Conservation (phyloP, 2,329 filamentous ascomycete species). For the Cladophialophora immunda region DNA sequence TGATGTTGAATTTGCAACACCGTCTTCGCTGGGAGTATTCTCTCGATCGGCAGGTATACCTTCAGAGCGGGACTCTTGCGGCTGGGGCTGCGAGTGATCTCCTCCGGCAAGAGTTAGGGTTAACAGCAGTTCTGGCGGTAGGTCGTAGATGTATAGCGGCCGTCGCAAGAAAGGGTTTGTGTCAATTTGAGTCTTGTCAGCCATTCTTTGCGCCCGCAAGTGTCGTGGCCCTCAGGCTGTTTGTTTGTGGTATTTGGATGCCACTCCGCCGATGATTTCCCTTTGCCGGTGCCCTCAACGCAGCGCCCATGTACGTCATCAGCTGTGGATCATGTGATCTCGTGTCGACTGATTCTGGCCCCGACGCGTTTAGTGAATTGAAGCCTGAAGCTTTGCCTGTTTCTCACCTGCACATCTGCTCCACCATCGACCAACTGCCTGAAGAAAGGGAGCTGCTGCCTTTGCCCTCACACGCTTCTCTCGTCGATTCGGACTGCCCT, state of each 20-base stretch:
- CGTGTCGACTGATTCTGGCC: conserved; percentile 14
- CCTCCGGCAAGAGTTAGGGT: conserved; percentile 64
- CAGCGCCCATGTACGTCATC: neutral
- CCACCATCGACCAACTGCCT: neutral
- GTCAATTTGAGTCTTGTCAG: conserved; percentile 30
- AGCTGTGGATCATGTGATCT: conserved; percentile 12
- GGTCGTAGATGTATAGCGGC: conserved; percentile 75
- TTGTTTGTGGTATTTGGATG: neutral
- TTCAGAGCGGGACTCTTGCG: conserved; percentile 33
- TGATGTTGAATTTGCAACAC: conserved; percentile 67
- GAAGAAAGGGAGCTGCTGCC: neutral
- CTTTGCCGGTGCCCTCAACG: neutral
- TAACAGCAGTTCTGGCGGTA: conserved; percentile 76
- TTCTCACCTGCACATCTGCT: conserved; percentile 5
- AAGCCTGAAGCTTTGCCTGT: conserved; percentile 25
- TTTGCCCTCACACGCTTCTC: neutral
- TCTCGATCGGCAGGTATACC: neutral
- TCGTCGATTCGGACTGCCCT: neutral
- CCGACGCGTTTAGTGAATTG: conserved; percentile 16
- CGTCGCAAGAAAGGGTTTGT: conserved; percentile 51
- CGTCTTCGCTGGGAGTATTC: conserved; percentile 43
- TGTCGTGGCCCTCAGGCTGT: neutral
- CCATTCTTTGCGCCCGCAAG: conserved; percentile 5
- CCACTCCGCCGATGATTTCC: neutral
- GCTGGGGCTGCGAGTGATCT: conserved; percentile 23